Conservation (phyloP, 768 basidiomycete species). For the Suillus paluster region DNA sequence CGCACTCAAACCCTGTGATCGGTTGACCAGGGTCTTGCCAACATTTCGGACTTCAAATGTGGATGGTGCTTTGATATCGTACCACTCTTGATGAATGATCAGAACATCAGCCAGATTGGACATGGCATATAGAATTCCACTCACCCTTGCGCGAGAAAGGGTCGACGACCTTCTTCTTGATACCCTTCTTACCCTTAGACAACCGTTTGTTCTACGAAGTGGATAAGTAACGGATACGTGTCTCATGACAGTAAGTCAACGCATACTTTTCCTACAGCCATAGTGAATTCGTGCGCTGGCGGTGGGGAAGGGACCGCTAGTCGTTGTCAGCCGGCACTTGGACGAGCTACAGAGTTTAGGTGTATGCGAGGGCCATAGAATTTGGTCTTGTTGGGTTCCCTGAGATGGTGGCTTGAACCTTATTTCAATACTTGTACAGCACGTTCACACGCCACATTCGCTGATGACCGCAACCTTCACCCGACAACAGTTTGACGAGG, state of each 20-base stretch:
- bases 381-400: conserved; percentile 23
- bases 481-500: conserved; percentile 61
- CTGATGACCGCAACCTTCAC: conserved; percentile 41
- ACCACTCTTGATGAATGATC: conserved; percentile 77
- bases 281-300: conserved; percentile 50
- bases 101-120: conserved; percentile 10
- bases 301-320: conserved; percentile 44
- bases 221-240: conserved; percentile 4
- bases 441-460: conserved; percentile 46
- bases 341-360: conserved; percentile 51
- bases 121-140: conserved; percentile 10
- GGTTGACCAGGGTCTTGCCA: conserved; percentile 98
- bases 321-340: conserved; percentile 49
- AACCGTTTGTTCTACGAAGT: conserved; percentile 88
- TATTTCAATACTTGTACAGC: conserved; percentile 46
- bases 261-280: conserved; percentile 90
- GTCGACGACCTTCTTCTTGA: conserved; percentile 99
- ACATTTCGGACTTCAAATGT: conserved; percentile 96
- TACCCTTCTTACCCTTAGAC: conserved; percentile 97
- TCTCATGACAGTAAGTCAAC: neutral
- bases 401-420: conserved; percentile 62
- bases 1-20: conserved; percentile 97
- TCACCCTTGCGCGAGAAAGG: conserved; percentile 99
- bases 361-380: conserved; percentile 20
- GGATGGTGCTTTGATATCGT: conserved; percentile 97